These are phyloP conservation scores for Micromonas pusilla DNA, from an alignment of 139 green algal genomes.

Conservation along the genomic window DNA sequence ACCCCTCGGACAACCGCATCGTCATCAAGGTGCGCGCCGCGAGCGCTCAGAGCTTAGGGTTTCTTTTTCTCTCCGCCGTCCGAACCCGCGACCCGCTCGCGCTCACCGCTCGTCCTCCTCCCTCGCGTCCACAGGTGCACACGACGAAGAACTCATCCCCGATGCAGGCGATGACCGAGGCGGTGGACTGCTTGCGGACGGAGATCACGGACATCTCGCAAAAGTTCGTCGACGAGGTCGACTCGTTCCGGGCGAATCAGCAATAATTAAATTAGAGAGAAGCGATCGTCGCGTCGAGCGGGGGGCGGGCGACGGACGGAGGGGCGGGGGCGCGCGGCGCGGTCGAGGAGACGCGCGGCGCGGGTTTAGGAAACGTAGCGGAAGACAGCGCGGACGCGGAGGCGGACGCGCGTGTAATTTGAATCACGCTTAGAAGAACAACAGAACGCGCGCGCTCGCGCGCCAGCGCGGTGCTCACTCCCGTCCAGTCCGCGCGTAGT, in stretches of 20 bases:
- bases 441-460: too few species aligned
- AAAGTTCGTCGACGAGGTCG: background rate
- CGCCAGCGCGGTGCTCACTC: too few species aligned
- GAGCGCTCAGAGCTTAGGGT: background rate
- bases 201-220: background rate
- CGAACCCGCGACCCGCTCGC: background rate
- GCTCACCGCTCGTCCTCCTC: background rate
- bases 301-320: too few species aligned
- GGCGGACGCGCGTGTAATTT: too few species aligned
- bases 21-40: constrained; percentile 49
- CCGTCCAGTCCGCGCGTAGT: too few species aligned
- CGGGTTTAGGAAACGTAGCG: too few species aligned
- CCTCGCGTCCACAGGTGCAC: constrained; percentile 6
- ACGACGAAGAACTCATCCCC: constrained; percentile 29
- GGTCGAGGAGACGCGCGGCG: too few species aligned
- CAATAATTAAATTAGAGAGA: too few species aligned
- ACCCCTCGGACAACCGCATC: constrained; percentile 83
- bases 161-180: constrained; percentile 20
- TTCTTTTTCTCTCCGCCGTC: background rate
- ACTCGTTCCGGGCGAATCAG: background rate
- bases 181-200: background rate
- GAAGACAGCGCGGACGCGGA: too few species aligned
- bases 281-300: too few species aligned
- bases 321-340: too few species aligned
- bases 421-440: too few species aligned